Evolutionary conservation across 2,329 filamentous ascomycete genomes (phyloP).

Genomic region (Aspergillus neoniger): DNA sequence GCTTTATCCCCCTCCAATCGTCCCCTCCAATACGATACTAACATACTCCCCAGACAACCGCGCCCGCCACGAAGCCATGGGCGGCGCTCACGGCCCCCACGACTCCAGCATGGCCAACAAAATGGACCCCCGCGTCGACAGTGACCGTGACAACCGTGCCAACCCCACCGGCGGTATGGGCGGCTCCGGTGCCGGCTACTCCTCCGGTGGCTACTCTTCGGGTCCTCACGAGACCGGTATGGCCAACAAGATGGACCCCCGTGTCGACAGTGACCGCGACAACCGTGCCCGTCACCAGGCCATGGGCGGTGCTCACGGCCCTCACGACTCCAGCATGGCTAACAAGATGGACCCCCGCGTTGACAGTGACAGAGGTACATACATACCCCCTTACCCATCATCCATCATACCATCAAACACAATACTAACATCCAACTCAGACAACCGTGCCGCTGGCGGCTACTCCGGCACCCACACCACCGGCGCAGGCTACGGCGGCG

Average conservation of each 20-base stretch:
- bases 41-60: slow-evolving; percentile 6
- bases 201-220: slow-evolving; percentile 5
- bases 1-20: background rate
- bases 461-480: background rate
- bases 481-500: slow-evolving; percentile 10
- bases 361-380: slow-evolving; percentile 19
- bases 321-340: slow-evolving; percentile 46
- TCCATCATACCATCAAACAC: too few species aligned
- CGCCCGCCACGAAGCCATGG: slow-evolving; percentile 9
- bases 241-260: slow-evolving; percentile 22
- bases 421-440: background rate
- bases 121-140: slow-evolving; percentile 23
- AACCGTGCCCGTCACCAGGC: slow-evolving; percentile 18
- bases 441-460: slow-evolving; percentile 13
- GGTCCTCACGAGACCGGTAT: slow-evolving; percentile 34
- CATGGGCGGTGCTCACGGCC: slow-evolving; percentile 33
- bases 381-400: background rate
- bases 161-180: slow-evolving; percentile 1
- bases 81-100: slow-evolving; percentile 2
- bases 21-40: background rate
- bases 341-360: slow-evolving; percentile 56
- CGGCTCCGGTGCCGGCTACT: background rate
- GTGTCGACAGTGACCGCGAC: slow-evolving; percentile 18
- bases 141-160: slow-evolving; percentile 17
- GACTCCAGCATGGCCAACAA: slow-evolving; percentile 19